These are phyloP conservation scores for Cryptococcus deneoformans DNA, from an alignment of 1,284 basidiomycete genomes.

Conservation along the genomic window DNA sequence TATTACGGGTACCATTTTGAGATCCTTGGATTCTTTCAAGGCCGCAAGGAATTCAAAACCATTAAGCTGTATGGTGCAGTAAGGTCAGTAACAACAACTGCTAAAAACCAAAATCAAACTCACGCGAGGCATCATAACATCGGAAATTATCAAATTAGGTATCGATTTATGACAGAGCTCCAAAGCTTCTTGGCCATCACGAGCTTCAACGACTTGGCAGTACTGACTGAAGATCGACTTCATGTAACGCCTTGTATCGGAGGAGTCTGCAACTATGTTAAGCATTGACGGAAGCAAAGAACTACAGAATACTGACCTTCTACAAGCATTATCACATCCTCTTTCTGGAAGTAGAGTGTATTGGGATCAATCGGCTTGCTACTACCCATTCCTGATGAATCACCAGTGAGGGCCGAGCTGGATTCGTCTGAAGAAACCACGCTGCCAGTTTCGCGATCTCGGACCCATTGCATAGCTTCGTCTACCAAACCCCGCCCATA, in stretches of 20 bases:
- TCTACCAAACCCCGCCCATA: conserved; percentile 42
- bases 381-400: conserved; percentile 8
- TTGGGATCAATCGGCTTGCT: conserved; percentile 34
- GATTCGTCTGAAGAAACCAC: conserved; percentile 23
- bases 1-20: conserved; percentile 34
- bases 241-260: conserved; percentile 42
- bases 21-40: conserved; percentile 19
- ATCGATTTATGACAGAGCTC: conserved; percentile 28
- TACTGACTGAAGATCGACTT: conserved; percentile 43
- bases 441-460: conserved; percentile 19
- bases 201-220: conserved; percentile 49
- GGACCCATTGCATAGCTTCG: conserved; percentile 43
- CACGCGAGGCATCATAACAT: conserved; percentile 51
- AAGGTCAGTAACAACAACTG: too few species aligned
- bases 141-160: conserved; percentile 47
- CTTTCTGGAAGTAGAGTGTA: conserved; percentile 43
- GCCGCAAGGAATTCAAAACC: conserved; percentile 34
- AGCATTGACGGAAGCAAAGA: neutral
- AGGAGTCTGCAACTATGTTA: conserved; percentile 18
- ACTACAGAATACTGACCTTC: conserved; percentile 29
- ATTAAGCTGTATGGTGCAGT: conserved; percentile 22
- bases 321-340: conserved; percentile 44
- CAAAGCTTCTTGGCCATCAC: conserved; percentile 48
- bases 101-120: conserved; percentile 4
- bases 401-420: conserved; percentile 8